Base-by-base conservation (phyloP, 176 grass and related monocot species). In the Triticum monococcum region DNA sequence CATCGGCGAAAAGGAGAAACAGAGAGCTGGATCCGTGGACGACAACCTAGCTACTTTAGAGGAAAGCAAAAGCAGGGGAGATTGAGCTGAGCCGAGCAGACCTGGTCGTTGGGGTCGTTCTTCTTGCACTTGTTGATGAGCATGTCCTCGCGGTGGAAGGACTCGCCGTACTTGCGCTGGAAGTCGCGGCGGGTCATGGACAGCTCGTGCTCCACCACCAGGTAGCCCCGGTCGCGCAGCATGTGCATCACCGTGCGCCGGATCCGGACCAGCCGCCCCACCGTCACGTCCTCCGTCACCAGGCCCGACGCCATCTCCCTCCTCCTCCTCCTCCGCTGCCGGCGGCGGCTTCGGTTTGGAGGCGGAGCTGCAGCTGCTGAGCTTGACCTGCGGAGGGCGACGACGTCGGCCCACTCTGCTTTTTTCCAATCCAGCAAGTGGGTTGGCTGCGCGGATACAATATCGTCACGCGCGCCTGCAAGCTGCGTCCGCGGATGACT, bases 221-320 rank as follows among this genome's bases (percentile, higher is more conserved):
- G 84, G 86, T 98, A 98, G 31, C 92, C 90, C 68, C 96, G 79
- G 86, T 98, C 96, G 5, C 88, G 87, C 81, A 98, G 91, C 93
- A 98, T 98, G 90, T 91, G 88, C 96, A 98, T 98, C 90, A 98
- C 96, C 78, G 96, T 98, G 33, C 71, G 78, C 64, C 96, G 87
- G 74, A 98, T 91, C 81, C 96, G 86, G 90, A 79, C 81, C 60
- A 98, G 75, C 75, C 93, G 93, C 75, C 81, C 76, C 69, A 86
- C 68, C 56, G 75, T 30, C 60, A 8, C 90, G 31, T 98, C 96
- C n/a, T 91, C 91, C 33, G 77, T 87, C 60, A 85, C 79, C 26
- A 86, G 72, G 2, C 91, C 89, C 76, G 85, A 75, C 85, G 90
- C 68, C 74, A 89, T 89, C 69, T 20, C 69, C 20, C 8, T 38